Base-by-base conservation (phyloP, 768 basidiomycete genomes). In the Phaeotremella fagi region DNA sequence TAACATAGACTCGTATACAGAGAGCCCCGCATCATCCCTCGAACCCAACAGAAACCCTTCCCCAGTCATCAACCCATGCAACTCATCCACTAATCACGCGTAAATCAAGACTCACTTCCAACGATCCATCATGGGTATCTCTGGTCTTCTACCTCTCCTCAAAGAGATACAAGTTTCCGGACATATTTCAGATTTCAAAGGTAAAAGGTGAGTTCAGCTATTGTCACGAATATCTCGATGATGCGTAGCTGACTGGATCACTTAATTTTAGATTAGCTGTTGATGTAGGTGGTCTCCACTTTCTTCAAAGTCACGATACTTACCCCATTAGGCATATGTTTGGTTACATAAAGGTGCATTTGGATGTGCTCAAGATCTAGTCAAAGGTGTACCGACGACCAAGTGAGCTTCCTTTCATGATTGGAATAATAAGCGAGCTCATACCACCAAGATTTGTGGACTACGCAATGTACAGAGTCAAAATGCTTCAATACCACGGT, bases 121-220 rank as follows among this genome's bases (percentile, higher is more conserved):
- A n/a, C n/a, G n/a, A n/a, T n/a, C n/a, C n/a, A 26, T 7, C 5
- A 95, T 97, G 94, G 94, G 94, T 25, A 97, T 98, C 53, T 81
- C 84, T 53, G 94, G 94, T 12, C 80, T 97, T 18, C 77, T 98
- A 28, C 88, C 90, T 27, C 81, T 94, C 23, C 82, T 98, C 58
- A 92, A 90, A 79, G 82, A 88, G 37, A 92, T 95, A 31, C 88
- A 92, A 67, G 82, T 80, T 50, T 82, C 80, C 53, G 82, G 78
- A 53, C 85, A 88, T 61, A 80, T 97, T 50, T 85, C 83, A 2
- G 87, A 91, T 52, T 90, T 86, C 68, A 75, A 82, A 42, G 90
- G 88, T 14, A 83, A 90, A 70, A 88, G 85, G 75, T 76, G 42
- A 55, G 75, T 61, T 3, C 2, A 24, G 22, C 9, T 22, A n/a